Evolutionary conservation across 768 basidiomycete species (phyloP).

Genomic region (Panaeolus papilionaceus): DNA sequence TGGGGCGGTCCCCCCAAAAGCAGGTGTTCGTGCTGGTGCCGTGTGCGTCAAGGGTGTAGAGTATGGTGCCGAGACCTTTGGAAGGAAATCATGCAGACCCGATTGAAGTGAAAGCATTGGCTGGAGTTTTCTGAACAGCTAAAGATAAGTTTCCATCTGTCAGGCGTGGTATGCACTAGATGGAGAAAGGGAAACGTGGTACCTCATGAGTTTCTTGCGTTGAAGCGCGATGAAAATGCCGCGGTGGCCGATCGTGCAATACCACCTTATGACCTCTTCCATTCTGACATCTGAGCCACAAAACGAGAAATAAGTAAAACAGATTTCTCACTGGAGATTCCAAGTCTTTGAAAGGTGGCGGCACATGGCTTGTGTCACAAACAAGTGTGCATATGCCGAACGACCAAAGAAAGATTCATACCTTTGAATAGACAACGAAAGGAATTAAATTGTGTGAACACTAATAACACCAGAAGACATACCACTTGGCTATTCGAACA

Average conservation of each 20-base stretch:
- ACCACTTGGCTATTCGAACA: slow-evolving; percentile 81
- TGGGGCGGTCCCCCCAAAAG: background rate
- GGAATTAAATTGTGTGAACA: background rate
- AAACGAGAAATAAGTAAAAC: background rate
- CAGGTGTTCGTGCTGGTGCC: background rate
- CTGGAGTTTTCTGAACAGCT: slow-evolving; percentile 61
- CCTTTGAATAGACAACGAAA: slow-evolving; percentile 48
- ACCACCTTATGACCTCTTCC: slow-evolving; percentile 79
- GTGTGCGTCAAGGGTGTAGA: slow-evolving; percentile 67
- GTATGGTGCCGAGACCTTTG: slow-evolving; percentile 55
- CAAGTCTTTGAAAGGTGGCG: slow-evolving; percentile 73
- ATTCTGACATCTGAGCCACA: slow-evolving; percentile 2
- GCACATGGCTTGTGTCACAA: slow-evolving; percentile 91
- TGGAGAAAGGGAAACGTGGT: slow-evolving; percentile 22
- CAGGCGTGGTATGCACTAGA: slow-evolving; percentile 5
- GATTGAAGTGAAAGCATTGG: slow-evolving; percentile 39
- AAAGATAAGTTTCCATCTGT: slow-evolving; percentile 10
- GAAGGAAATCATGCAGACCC: slow-evolving; percentile 56
- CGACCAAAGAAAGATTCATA: slow-evolving; percentile 85
- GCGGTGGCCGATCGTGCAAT: slow-evolving; percentile 90
- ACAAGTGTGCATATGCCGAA: slow-evolving; percentile 86
- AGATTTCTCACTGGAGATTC: slow-evolving; percentile 68
- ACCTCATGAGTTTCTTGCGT: slow-evolving; percentile 82
- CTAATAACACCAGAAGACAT: slow-evolving; percentile 19
- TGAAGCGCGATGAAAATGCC: slow-evolving; percentile 76